phyloP scores from a whole-genome alignment of 306 rosid genomes.

The Erythrophleum fordii region DNA sequence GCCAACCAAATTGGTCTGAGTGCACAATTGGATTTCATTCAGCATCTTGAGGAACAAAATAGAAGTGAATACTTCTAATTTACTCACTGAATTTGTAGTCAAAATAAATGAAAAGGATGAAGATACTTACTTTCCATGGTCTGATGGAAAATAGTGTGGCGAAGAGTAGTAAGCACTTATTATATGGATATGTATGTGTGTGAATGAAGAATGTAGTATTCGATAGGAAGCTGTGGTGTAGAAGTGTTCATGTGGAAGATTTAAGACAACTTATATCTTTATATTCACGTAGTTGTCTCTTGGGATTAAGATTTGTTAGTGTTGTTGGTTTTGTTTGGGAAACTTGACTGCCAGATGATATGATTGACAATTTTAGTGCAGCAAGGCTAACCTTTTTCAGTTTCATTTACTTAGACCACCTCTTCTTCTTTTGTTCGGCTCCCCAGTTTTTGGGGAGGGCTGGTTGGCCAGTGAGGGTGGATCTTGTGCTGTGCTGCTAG shows the following conservation, averaged over 20 bases:
- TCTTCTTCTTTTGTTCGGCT: background rate
- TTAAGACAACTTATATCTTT: background rate
- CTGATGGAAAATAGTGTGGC: background rate
- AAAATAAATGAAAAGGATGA: background rate
- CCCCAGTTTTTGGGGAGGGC: background rate
- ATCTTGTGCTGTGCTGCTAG: background rate
- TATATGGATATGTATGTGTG: background rate
- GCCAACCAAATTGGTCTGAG: background rate
- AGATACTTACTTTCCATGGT: background rate
- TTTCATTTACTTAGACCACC: background rate
- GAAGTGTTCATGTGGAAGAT: slow-evolving; percentile 8
- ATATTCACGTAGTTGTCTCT: background rate
- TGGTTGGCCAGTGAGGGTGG: background rate
- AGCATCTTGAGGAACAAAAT: slow-evolving; percentile 4
- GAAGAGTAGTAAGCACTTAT: background rate
- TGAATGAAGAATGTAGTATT: background rate
- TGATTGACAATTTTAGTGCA: background rate
- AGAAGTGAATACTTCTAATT: background rate
- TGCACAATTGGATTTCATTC: background rate
- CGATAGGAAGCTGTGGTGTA: slow-evolving; percentile 16
- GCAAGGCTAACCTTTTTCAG: background rate
- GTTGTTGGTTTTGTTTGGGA: background rate
- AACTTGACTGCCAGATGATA: slow-evolving; percentile 8
- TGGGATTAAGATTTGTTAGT: background rate
- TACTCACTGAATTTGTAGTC: background rate